Evolutionary conservation across 2,329 filamentous ascomycete species (phyloP), one percentile per base, ranked within the genome.

Genomic region (Sphaerulina populicola): DNA sequence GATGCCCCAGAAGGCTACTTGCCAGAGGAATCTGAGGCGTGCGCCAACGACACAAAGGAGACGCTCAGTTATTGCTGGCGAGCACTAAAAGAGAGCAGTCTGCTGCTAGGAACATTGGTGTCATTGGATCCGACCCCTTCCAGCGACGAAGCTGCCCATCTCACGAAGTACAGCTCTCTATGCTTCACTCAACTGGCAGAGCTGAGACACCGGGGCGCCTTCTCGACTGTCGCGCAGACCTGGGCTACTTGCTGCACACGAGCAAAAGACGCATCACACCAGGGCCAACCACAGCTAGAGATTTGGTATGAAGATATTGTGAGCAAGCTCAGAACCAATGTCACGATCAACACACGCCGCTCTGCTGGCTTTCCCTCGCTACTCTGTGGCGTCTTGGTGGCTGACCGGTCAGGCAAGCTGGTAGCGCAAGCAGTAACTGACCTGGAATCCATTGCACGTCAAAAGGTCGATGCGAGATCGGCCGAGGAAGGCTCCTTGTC

Each of bases 51-150:
- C 46, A 89, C 88, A 0, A 97, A 96, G 64, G 88, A 94, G 61
- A 77, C 94, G 14, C 71, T 98, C 42, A 97, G 91, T 58, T 98
- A 93, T 67, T 95, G 89, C 56, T 98, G 95, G 78, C 81, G 93
- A 60, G 88, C 89, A 5, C 76, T 96, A n/a, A 91, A 95, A 56
- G 93, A 98, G 70, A 88, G 90, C 21, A 95, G 88, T 85, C 88
- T 72, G 54, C 70, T 53, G 9, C 50, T 60, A 12, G 57, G 56
- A 23, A 41, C 44, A 1, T 23, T 61, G 6, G 29, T 61, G 6
- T 36, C 43, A n/a, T 15, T 27, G 14, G 36, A 35, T 14, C 14
- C 45, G 3, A 11, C 27, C 21, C 10, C 47, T 15, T 10, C 9
- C 6, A n/a, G 15, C 18, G 40, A 14, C 18, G 23, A 51, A 15